phyloP scores from a whole-genome alignment of 2,329 filamentous ascomycete species.

The Calonectria henricotiae region DNA sequence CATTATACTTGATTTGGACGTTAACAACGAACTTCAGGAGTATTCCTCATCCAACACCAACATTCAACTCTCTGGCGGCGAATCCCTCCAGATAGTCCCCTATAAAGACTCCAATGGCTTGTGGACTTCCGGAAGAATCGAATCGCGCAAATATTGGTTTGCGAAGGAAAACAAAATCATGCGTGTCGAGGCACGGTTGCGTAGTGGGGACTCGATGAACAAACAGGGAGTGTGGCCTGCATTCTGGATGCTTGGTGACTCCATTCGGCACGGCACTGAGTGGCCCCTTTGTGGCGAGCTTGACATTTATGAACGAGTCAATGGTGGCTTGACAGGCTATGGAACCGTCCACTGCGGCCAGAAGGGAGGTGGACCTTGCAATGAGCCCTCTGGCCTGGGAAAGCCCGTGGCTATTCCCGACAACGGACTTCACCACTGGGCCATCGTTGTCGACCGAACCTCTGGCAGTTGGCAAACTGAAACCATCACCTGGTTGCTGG shows the following conservation, averaged over 20 bases:
- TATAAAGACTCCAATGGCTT: constrained; percentile 57
- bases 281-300: constrained; percentile 70
- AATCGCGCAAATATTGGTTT: constrained; percentile 65
- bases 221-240: constrained; percentile 71
- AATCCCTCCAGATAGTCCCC: constrained; percentile 69
- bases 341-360: constrained; percentile 67
- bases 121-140: constrained; percentile 69
- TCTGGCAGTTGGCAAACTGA: constrained; percentile 63
- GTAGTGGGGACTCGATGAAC: constrained; percentile 60
- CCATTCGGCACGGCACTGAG: constrained; percentile 62
- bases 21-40: constrained; percentile 67
- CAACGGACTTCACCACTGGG: constrained; percentile 67
- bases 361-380: constrained; percentile 64
- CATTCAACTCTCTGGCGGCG: constrained; percentile 67
- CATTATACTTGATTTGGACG: constrained; percentile 62
- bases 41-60: constrained; percentile 65
- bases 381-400: constrained; percentile 64
- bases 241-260: constrained; percentile 69
- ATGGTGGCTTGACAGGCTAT: constrained; percentile 63
- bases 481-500: constrained; percentile 67
- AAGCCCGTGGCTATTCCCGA: constrained; percentile 60
- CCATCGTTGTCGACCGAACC: constrained; percentile 65
- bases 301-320: constrained; percentile 68
- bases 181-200: constrained; percentile 63
- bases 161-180: constrained; percentile 61